Percentiles rank a stretch among this genome's conserved stretches.
These are phyloP conservation scores for Glomus cerebriforme DNA, from an alignment of 192 early-diverging fungal genomes.

Conservation along the genomic window DNA sequence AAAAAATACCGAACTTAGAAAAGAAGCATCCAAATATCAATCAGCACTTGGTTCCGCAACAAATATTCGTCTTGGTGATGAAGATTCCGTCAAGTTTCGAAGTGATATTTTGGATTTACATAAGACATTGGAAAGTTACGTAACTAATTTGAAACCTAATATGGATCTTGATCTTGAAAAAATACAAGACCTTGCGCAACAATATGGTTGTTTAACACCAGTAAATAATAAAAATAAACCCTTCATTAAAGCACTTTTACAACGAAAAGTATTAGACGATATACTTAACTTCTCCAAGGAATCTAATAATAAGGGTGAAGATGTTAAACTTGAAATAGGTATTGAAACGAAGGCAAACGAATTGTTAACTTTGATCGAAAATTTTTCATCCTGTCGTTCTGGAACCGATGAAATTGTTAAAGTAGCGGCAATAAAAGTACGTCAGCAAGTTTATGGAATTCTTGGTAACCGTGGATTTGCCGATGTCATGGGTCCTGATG, in stretches of 20 bases:
- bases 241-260: background rate
- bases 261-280: background rate
- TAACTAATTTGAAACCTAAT: background rate
- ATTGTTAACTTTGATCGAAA: background rate
- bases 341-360: background rate
- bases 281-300: background rate
- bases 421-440: background rate
- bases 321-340: background rate
- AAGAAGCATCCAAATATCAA: conserved; percentile 9
- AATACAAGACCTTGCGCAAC: background rate
- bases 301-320: background rate
- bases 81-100: background rate
- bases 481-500: background rate
- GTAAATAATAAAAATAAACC: background rate
- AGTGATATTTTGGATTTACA: background rate
- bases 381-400: background rate
- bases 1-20: background rate
- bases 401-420: background rate
- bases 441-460: conserved; percentile 11
- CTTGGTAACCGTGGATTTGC: conserved; percentile 1
- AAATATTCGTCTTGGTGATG: background rate
- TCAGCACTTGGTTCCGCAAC: background rate
- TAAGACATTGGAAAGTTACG: background rate
- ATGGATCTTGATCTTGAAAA: background rate
- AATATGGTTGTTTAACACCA: background rate